Percentiles rank a stretch among this genome's conserved stretches.
phyloP scores from a whole-genome alignment of 1,284 basidiomycete genomes.

The Ceratobasidium sp. region DNA sequence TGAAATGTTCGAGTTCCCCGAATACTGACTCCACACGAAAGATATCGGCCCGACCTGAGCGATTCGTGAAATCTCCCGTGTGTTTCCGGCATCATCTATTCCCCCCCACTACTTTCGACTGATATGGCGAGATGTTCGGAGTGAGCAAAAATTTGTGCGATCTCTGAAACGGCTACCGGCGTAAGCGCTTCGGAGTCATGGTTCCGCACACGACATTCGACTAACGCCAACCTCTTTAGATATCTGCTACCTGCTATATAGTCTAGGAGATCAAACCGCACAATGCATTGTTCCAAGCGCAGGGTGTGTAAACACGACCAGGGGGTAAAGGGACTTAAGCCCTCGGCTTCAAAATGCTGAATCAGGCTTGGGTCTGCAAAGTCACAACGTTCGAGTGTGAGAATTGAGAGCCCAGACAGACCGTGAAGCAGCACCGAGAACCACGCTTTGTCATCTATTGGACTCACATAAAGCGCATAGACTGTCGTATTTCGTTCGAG shows the following conservation, averaged over 20 bases:
- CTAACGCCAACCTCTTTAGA: not conserved
- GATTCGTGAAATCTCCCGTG: not conserved
- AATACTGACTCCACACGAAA: too few relatives aligned
- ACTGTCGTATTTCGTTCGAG: not conserved
- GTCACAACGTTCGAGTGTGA: slow-evolving; percentile 1
- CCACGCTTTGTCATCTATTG: not conserved
- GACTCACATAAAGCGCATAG: not conserved
- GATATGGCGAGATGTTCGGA: not conserved
- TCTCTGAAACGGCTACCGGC: not conserved
- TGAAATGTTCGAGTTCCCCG: too few relatives aligned
- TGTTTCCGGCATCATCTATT: not conserved
- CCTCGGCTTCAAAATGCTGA: not conserved
- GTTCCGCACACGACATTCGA: not conserved
- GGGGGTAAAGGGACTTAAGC: too few relatives aligned
- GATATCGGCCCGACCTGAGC: too few relatives aligned
- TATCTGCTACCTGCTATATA: not conserved
- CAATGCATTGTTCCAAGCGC: slow-evolving; percentile 1
- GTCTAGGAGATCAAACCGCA: not conserved
- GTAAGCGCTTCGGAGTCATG: not conserved
- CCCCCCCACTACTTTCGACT: not conserved
- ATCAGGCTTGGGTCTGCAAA: not conserved
- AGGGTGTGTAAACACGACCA: not conserved
- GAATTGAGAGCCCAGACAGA: not conserved
- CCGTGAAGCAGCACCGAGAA: not conserved
- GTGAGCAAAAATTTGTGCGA: not conserved